Percentiles rank a stretch among this genome's conserved stretches.
Conservation (phyloP, 2,329 filamentous ascomycete genomes). For the Cladobotryum protrusum region DNA sequence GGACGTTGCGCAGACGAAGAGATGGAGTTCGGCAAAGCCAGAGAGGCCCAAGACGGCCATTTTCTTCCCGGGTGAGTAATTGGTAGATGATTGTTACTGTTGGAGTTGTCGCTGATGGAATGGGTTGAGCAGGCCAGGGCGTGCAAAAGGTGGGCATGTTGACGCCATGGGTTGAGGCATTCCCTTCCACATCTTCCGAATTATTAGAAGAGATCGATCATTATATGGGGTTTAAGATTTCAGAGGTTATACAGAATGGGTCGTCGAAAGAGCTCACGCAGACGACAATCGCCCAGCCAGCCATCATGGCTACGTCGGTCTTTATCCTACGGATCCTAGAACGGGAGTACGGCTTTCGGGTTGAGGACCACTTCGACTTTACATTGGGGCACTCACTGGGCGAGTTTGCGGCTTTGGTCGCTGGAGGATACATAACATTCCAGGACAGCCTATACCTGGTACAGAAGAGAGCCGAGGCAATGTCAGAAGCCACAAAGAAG, state of each 20-base stretch:
- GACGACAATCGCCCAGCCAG: constrained; percentile 85
- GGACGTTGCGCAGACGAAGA: constrained; percentile 15
- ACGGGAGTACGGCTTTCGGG: constrained; percentile 72
- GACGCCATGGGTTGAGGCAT: constrained; percentile 77
- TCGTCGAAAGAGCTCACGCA: constrained; percentile 70
- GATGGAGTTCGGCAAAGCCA: constrained; percentile 26
- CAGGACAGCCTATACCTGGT: constrained; percentile 73
- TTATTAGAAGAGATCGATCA: constrained; percentile 82
- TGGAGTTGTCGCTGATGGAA: constrained; percentile 9
- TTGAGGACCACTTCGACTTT: constrained; percentile 66
- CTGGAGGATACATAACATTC: constrained; percentile 73
- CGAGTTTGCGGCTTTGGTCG: constrained; percentile 86
- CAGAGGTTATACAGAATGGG: constrained; percentile 70
- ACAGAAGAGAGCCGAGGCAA: constrained; percentile 69
- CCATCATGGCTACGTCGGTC: constrained; percentile 92
- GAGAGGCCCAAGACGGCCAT: constrained; percentile 47
- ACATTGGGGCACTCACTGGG: constrained; percentile 87
- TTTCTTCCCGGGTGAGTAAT: constrained; percentile 49
- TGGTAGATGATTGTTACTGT: background rate
- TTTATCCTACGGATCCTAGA: constrained; percentile 85
- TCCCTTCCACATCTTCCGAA: constrained; percentile 69
- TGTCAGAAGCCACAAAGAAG: constrained; percentile 67
- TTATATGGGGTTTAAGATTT: constrained; percentile 67
- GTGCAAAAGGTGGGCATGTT: constrained; percentile 88
- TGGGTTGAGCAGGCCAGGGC: constrained; percentile 63